These are phyloP conservation scores for Gossypium schwendimanii DNA, from an alignment of 441 rosid species.

Conservation along the genomic window DNA sequence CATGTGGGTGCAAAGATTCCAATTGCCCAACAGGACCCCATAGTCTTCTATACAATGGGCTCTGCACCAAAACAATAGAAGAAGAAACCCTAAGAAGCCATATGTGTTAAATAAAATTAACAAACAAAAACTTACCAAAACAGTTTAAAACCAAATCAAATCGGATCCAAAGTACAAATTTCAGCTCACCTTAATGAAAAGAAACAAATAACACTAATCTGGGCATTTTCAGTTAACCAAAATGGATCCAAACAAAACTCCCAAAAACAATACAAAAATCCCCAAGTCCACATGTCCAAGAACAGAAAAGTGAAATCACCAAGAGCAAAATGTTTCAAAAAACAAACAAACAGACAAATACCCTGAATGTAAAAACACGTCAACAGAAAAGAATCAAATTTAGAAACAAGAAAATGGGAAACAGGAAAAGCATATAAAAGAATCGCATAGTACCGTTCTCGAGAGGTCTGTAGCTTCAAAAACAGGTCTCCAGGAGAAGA, in stretches of 20 bases:
- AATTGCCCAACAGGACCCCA: slow-evolving; percentile 83
- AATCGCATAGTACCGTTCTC: slow-evolving; percentile 23
- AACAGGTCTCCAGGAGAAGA: slow-evolving; percentile 96
- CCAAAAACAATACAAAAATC: background rate
- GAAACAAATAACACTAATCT: slow-evolving; percentile 5
- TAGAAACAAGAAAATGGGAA: background rate
- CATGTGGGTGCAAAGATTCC: slow-evolving; percentile 72
- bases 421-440: background rate
- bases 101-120: background rate
- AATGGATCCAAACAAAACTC: slow-evolving; percentile 20
- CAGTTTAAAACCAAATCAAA: slow-evolving; percentile 11
- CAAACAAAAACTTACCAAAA: background rate
- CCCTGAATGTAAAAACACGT: slow-evolving; percentile 1
- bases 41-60: slow-evolving; percentile 63
- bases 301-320: slow-evolving; percentile 1
- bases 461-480: slow-evolving; percentile 54
- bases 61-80: slow-evolving; percentile 33
- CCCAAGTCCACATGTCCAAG: background rate
- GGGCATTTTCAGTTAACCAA: slow-evolving; percentile 4
- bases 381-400: background rate
- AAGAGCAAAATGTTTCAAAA: background rate
- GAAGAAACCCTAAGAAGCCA: background rate
- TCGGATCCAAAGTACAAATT: background rate
- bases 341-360: slow-evolving; percentile 8
- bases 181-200: background rate